Evolutionary conservation across 1,284 basidiomycete species (phyloP).

Genomic region (Cutaneotrichosporon mucoides): DNA sequence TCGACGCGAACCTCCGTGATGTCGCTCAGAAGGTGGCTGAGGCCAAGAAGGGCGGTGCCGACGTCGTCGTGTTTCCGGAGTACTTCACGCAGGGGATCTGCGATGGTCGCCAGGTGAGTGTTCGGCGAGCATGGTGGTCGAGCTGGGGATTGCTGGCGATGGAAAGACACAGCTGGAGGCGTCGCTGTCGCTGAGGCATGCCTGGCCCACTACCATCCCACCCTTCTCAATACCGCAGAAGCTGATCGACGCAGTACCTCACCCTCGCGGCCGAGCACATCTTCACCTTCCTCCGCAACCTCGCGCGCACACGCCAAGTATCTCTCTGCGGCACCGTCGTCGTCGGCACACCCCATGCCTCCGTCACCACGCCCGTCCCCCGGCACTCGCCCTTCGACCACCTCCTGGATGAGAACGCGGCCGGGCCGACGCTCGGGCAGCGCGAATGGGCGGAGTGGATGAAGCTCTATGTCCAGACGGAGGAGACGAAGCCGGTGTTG

Average conservation of each 20-base stretch:
- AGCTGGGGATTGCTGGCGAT: no score
- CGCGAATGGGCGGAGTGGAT: conserved; percentile 33
- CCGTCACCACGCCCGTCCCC: conserved; percentile 17
- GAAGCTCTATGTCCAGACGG: conserved; percentile 22
- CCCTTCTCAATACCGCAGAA: no score
- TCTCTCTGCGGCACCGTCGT: conserved; percentile 42
- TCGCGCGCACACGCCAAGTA: conserved; percentile 32
- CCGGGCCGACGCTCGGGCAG: conserved; percentile 9
- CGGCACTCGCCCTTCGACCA: conserved; percentile 29
- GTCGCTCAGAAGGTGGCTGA: conserved; percentile 21
- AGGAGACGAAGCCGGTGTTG: conserved; percentile 23
- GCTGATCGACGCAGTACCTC: conserved; percentile 31
- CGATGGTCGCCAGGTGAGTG: conserved; percentile 39
- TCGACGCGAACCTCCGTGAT: conserved; percentile 32
- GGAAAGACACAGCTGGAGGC: no score
- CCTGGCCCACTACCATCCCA: no score
- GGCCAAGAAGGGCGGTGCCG: conserved; percentile 27
- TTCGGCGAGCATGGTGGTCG: no score
- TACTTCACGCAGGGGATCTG: conserved; percentile 49
- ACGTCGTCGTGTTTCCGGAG: conserved; percentile 47
- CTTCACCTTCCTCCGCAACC: conserved; percentile 21
- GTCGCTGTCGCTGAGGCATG: no score
- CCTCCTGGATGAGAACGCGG: conserved; percentile 20
- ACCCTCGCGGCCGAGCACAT: conserved; percentile 35
- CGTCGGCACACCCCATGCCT: conserved; percentile 22